These are phyloP conservation scores for Leucosporidium creatinivorum DNA, from an alignment of 768 basidiomycete species.

Conservation along the genomic window DNA sequence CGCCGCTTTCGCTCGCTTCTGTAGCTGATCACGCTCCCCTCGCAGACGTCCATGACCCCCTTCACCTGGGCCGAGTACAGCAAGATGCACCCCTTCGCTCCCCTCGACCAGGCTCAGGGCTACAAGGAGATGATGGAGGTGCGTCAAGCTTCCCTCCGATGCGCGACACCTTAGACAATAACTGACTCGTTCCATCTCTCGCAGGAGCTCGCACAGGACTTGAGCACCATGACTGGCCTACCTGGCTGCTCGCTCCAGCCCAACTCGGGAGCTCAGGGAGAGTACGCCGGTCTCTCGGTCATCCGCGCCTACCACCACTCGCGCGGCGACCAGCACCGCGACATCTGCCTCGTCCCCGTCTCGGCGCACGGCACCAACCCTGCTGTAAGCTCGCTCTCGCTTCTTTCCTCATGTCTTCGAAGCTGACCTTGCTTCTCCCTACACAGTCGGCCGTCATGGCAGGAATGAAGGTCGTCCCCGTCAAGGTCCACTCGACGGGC, in stretches of 20 bases:
- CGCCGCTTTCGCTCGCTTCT: no score
- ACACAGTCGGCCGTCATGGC: conserved; percentile 88
- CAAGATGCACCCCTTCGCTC: conserved; percentile 85
- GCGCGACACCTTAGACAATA: neutral
- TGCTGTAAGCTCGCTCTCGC: conserved; percentile 55
- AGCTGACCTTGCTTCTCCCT: neutral
- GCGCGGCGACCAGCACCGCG: conserved; percentile 71
- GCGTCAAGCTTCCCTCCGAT: neutral
- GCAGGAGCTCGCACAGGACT: conserved; percentile 84
- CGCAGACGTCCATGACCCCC: conserved; percentile 44
- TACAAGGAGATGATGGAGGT: conserved; percentile 67
- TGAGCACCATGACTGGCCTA: conserved; percentile 95
- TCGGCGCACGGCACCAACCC: conserved; percentile 99
- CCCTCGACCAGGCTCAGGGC: conserved; percentile 78
- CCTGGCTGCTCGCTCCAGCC: conserved; percentile 93
- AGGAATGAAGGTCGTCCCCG: conserved; percentile 89
- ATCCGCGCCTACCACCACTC: conserved; percentile 92
- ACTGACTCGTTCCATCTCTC: neutral
- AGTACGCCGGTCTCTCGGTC: conserved; percentile 90
- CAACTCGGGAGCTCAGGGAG: conserved; percentile 96
- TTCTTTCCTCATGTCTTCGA: neutral
- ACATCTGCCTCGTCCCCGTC: conserved; percentile 65
- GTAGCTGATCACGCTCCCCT: neutral
- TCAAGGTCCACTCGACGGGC: conserved; percentile 80
- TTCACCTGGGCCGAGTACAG: conserved; percentile 91